Percentiles rank a stretch among this genome's conserved stretches.
Evolutionary conservation across 73 alveolate genomes (phyloP).

Genomic region (Blepharisma japonicum): DNA sequence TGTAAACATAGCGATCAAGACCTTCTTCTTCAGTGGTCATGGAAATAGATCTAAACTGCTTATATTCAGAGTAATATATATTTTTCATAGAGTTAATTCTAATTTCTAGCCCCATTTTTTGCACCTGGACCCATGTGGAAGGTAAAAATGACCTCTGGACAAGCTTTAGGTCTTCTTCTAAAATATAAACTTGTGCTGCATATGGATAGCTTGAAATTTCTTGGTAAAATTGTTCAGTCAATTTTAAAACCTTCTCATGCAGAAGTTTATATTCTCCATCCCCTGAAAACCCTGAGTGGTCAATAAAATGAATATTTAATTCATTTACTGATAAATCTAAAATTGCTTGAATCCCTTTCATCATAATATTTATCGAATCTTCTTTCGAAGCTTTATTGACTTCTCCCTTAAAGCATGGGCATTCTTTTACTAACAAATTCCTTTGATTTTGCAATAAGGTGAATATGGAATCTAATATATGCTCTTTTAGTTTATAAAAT

Average conservation of each 20-base stretch:
- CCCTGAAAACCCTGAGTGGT: not conserved
- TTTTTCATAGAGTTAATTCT: not conserved
- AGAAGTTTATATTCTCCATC: not conserved
- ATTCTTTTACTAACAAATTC: not conserved
- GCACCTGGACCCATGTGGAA: not conserved
- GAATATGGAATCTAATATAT: not conserved
- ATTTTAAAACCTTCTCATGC: not conserved
- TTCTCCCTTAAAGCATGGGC: no score
- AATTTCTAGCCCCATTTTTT: not conserved
- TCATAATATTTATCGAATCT: not conserved
- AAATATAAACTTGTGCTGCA: not conserved
- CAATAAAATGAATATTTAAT: slow-evolving; percentile 7
- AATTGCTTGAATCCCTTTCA: not conserved
- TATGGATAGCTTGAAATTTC: not conserved
- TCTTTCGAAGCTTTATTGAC: no score
- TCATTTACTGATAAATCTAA: slow-evolving; percentile 2
- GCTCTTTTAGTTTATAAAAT: not conserved
- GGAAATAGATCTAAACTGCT: not conserved
- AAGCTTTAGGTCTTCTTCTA: not conserved
- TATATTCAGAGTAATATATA: not conserved
- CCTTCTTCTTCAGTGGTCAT: not conserved
- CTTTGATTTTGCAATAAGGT: not conserved
- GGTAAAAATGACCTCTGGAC: not conserved
- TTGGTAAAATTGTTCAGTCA: slow-evolving; percentile 5
- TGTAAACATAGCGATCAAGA: not conserved